These are phyloP conservation scores for Solanum hybrid DNA, from an alignment of 305 asterid species.

Conservation along the genomic window DNA sequence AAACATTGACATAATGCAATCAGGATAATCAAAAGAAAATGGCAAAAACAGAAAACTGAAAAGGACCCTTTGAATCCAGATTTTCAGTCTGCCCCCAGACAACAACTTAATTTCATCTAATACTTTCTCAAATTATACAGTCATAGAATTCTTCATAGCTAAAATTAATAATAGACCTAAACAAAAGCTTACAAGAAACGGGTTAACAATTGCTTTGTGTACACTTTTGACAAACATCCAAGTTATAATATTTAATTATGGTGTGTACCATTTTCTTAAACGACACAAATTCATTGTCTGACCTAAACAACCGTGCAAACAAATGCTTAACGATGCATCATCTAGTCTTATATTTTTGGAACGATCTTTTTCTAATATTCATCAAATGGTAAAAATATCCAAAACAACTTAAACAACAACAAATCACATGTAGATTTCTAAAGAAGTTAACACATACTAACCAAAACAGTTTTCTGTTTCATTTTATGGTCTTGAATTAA, in stretches of 20 bases:
- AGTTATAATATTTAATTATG: neutral
- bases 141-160: neutral
- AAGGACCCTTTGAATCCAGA: neutral
- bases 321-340: neutral
- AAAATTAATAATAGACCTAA: neutral
- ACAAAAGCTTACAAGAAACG: neutral
- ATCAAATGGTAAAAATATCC: neutral
- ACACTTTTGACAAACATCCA: neutral
- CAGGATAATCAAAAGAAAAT: neutral
- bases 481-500: slow-evolving; percentile 66
- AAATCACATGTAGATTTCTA: neutral
- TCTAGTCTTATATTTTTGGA: neutral
- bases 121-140: neutral
- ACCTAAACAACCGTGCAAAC: neutral
- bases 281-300: neutral
- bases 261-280: neutral
- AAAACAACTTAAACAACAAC: neutral
- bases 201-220: neutral
- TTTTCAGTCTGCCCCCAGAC: neutral
- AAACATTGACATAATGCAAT: neutral
- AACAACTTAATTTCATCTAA: neutral
- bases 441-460: neutral
- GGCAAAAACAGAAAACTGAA: neutral
- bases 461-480: slow-evolving; percentile 12
- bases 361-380: neutral